Percentiles rank a stretch among this genome's conserved stretches.
phyloP scores from a whole-genome alignment of 169 alveolate species.

The Babesia bovis region DNA sequence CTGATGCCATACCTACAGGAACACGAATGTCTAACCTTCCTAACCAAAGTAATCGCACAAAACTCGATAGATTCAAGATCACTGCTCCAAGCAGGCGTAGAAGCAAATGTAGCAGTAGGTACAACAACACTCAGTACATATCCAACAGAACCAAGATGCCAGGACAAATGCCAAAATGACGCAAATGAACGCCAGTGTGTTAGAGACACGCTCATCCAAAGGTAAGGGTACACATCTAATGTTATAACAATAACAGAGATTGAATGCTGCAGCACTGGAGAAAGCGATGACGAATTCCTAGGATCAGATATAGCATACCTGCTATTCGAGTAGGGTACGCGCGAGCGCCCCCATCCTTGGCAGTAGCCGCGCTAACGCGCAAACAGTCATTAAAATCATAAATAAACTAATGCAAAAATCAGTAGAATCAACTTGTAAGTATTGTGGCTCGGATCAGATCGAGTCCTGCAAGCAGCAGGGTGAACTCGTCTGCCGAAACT shows the following conservation, averaged over 20 bases:
- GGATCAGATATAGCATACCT: constrained; percentile 57
- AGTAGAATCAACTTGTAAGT: constrained; percentile 43
- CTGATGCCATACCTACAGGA: constrained; percentile 64
- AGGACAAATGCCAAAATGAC: constrained; percentile 14
- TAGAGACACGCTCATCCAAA: constrained; percentile 50
- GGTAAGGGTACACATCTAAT: constrained; percentile 4
- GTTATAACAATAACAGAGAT: background rate
- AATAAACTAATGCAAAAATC: constrained; percentile 5
- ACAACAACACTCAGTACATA: background rate
- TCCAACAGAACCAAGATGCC: constrained; percentile 15
- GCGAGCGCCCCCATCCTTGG: constrained; percentile 31
- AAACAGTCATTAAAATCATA: background rate
- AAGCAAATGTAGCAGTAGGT: constrained; percentile 50
- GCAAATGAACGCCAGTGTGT: constrained; percentile 44
- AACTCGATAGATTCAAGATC: constrained; percentile 43
- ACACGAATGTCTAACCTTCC: constrained; percentile 57
- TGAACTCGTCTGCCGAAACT: constrained; percentile 82
- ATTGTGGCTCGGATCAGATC: constrained; percentile 66
- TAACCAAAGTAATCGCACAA: constrained; percentile 31
- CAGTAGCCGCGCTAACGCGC: background rate
- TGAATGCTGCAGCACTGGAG: constrained; percentile 27
- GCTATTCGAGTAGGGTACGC: constrained; percentile 35
- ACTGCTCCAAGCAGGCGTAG: constrained; percentile 36
- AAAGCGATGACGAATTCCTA: constrained; percentile 34
- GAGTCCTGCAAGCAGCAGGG: constrained; percentile 79